Evolutionary conservation across 306 rosid species (phyloP).

Genomic region (Pyrus betulifolia): DNA sequence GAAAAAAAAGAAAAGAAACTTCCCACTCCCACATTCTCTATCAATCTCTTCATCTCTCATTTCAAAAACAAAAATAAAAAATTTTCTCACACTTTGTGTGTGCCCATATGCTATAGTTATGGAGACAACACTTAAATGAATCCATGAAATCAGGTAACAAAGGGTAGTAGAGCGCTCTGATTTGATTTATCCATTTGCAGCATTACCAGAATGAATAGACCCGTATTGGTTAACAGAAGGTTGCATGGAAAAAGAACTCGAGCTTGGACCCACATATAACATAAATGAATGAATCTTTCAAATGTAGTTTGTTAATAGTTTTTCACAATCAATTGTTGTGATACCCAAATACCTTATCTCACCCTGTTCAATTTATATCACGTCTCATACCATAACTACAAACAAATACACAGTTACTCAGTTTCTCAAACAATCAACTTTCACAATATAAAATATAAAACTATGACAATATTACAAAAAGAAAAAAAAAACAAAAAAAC

Average conservation of each 20-base stretch:
- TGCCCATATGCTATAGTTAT: conserved; percentile 24
- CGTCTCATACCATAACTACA: too few species aligned
- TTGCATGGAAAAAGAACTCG: conserved; percentile 25
- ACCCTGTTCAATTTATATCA: too few species aligned
- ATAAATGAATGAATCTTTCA: not conserved
- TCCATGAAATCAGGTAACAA: conserved; percentile 58
- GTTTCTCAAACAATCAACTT: too few species aligned
- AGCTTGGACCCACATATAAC: not conserved
- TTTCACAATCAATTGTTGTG: not conserved
- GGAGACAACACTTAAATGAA: conserved; percentile 67
- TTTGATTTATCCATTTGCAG: conserved; percentile 60
- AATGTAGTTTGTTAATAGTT: not conserved
- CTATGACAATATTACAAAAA: too few species aligned
- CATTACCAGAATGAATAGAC: conserved; percentile 60
- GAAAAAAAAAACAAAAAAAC: rapidly evolving
- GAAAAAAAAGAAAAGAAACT: too few species aligned
- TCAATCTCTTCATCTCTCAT: too few species aligned
- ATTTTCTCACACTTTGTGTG: too few species aligned
- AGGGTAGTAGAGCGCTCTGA: conserved; percentile 68
- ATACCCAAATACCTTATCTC: too few species aligned
- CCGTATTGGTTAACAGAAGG: conserved; percentile 62
- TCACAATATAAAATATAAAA: too few species aligned
- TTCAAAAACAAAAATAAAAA: too few species aligned
- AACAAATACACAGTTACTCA: too few species aligned
- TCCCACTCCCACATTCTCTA: too few species aligned